phyloP scores from a whole-genome alignment of 495 filamentous ascomycete genomes.

The Astrocystis sublimbata region DNA sequence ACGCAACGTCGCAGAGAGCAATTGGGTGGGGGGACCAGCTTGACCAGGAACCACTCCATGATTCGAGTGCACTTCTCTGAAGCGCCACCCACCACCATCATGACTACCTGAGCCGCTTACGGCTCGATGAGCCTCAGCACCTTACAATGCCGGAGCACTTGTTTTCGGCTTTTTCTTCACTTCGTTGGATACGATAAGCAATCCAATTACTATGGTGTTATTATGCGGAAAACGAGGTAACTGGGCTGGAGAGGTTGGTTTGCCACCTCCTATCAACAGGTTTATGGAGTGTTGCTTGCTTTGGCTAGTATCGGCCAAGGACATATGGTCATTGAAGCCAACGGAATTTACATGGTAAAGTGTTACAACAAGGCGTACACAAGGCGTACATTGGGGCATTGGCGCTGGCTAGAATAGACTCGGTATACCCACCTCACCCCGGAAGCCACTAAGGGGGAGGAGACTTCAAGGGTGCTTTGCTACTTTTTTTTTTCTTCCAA shows the following conservation, averaged over 20 bases:
- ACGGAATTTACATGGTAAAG: neutral
- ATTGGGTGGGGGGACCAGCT: constrained; percentile 16
- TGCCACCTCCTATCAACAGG: neutral
- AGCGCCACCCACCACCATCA: constrained; percentile 29
- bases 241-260: too few species aligned
- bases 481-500: neutral
- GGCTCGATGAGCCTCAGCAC: neutral
- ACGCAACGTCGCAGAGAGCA: constrained; percentile 61
- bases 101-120: constrained; percentile 23
- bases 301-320: neutral
- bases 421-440: constrained; percentile 8
- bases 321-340: neutral
- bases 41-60: constrained; percentile 30
- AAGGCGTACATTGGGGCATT: neutral
- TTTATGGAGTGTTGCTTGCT: neutral
- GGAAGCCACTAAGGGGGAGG: too few species aligned
- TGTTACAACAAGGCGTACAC: constrained; percentile 6
- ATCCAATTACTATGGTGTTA: too few species aligned
- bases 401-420: constrained; percentile 7
- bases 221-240: too few species aligned
- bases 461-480: constrained; percentile 6
- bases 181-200: neutral
- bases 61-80: constrained; percentile 31
- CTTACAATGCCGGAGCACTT: neutral
- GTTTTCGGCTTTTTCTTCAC: neutral